A percentile compares a stretch with the other conserved stretches of the same genome.
phyloP scores from a whole-genome alignment of 805 yeast species.

The Hyphopichia homilentoma region DNA sequence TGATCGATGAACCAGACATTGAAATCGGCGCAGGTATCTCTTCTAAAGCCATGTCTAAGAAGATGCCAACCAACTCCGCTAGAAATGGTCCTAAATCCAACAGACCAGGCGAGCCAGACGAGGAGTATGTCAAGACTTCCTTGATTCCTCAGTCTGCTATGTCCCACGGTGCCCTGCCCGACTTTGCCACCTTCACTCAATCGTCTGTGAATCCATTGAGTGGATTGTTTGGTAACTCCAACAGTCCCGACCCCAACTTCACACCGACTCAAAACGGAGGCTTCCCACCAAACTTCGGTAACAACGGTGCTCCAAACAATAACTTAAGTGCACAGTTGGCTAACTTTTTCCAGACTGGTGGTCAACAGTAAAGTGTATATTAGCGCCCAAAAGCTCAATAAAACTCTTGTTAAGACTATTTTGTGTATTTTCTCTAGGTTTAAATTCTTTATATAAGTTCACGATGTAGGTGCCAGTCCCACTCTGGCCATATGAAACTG shows the following conservation, averaged over 20 bases:
- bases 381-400: too few relatives aligned
- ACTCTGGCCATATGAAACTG: too few relatives aligned
- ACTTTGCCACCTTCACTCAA: conserved; percentile 29
- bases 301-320: conserved; percentile 15
- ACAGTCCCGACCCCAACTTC: conserved; percentile 14
- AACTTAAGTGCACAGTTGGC: conserved; percentile 38
- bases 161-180: conserved; percentile 36
- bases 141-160: conserved; percentile 20
- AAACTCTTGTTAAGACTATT: too few relatives aligned
- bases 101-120: conserved; percentile 55
- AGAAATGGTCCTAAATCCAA: conserved; percentile 84
- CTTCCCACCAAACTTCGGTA: conserved; percentile 4
- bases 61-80: conserved; percentile 88
- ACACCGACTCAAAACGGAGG: conserved; percentile 8
- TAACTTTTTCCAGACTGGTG: conserved; percentile 29
- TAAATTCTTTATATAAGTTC: too few relatives aligned
- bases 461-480: too few relatives aligned
- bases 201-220: conserved; percentile 44
- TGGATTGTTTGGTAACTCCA: conserved; percentile 37
- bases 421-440: too few relatives aligned
- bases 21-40: conserved; percentile 94
- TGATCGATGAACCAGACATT: conserved; percentile 95
- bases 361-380: conserved; percentile 8
- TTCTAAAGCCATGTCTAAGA: conserved; percentile 84
- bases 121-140: conserved; percentile 34